Percentiles rank a stretch among this genome's conserved stretches.
phyloP scores from a whole-genome alignment of 2,329 filamentous ascomycete genomes.

The Shiraia bambusicola region DNA sequence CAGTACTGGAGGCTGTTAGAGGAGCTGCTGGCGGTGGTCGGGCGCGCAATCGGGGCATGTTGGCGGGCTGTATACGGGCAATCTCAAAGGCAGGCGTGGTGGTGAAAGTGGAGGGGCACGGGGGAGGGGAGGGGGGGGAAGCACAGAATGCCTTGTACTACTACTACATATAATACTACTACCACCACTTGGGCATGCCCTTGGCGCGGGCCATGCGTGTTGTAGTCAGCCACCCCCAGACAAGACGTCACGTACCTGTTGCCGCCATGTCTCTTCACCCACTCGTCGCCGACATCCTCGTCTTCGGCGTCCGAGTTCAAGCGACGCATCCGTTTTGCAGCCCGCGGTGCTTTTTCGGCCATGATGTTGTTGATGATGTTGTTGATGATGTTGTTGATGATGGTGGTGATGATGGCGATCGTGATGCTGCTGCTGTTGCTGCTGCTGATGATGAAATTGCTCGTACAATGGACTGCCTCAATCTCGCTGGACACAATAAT shows the following conservation, averaged over 20 bases:
- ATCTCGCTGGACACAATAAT: too few relatives aligned
- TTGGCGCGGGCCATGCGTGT: conserved; percentile 26
- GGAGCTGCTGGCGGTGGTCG: conserved; percentile 32
- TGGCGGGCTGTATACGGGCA: conserved; percentile 14
- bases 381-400: not conserved
- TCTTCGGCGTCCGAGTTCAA: conserved; percentile 45
- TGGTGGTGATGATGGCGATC: not conserved
- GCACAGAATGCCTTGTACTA: too few relatives aligned
- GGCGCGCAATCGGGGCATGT: conserved; percentile 42
- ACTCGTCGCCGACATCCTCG: conserved; percentile 36
- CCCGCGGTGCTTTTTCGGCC: conserved; percentile 35
- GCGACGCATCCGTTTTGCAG: conserved; percentile 44
- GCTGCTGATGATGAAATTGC: conserved; percentile 6
- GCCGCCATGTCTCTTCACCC: conserved; percentile 33
- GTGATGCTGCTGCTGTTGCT: too few relatives aligned
- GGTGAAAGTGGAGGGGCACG: conserved; percentile 12
- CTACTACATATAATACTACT: too few relatives aligned
- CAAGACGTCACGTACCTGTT: conserved; percentile 34
- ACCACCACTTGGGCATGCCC: conserved; percentile 23
- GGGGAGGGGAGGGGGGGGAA: conserved; percentile 23
- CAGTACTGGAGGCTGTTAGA: conserved; percentile 38
- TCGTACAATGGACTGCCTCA: not conserved
- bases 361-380: conserved; percentile 9
- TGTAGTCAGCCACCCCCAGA: conserved; percentile 28
- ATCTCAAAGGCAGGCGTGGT: conserved; percentile 8